phyloP scores from a whole-genome alignment of 1,284 basidiomycete genomes.

The Cryptococcus sp. region DNA sequence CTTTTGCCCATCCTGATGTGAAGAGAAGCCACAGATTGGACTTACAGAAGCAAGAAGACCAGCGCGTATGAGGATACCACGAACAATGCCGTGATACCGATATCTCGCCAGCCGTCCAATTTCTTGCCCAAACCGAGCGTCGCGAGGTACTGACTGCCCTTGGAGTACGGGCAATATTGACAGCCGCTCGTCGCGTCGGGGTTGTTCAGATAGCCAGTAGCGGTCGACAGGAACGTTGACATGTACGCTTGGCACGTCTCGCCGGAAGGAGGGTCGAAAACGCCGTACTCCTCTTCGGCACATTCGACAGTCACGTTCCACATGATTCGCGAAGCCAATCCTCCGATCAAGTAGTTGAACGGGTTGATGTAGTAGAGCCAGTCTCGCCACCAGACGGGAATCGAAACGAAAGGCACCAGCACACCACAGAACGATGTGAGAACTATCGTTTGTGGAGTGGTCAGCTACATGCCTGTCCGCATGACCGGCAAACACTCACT shows the following conservation, averaged over 20 bases:
- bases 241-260: conserved; percentile 48
- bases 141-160: conserved; percentile 43
- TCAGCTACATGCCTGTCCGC: neutral
- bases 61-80: conserved; percentile 34
- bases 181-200: conserved; percentile 39
- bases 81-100: conserved; percentile 36
- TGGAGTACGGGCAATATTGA: conserved; percentile 42
- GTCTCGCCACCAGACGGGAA: conserved; percentile 39
- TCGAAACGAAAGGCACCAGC: conserved; percentile 34
- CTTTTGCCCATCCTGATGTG: neutral
- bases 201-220: conserved; percentile 39
- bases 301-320: conserved; percentile 44
- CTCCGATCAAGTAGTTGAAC: conserved; percentile 45
- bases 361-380: conserved; percentile 45
- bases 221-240: conserved; percentile 22
- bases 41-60: conserved; percentile 39
- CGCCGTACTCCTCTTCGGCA: conserved; percentile 38
- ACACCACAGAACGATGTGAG: conserved; percentile 41
- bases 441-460: conserved; percentile 1
- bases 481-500: neutral
- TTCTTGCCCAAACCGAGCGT: conserved; percentile 37
- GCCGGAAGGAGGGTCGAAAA: conserved; percentile 46
- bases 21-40: neutral
- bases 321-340: conserved; percentile 32
- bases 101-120: conserved; percentile 43